These are phyloP conservation scores for Ascochyta fabae DNA, from an alignment of 2,329 filamentous ascomycete genomes.

Conservation along the genomic window DNA sequence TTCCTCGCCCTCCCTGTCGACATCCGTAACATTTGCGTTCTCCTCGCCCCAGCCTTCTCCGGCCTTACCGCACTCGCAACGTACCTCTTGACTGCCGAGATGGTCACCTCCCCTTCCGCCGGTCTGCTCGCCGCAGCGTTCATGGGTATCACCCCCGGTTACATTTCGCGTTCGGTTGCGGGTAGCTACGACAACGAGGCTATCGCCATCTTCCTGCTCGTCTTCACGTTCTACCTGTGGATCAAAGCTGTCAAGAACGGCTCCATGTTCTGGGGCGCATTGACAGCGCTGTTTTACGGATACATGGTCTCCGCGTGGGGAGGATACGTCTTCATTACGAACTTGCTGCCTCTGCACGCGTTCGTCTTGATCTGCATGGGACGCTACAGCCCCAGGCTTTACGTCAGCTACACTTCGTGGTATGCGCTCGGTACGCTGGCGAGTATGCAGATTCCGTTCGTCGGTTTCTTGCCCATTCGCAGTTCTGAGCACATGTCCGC, in stretches of 20 bases:
- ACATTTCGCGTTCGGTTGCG: conserved; percentile 96
- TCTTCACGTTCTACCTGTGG: conserved; percentile 99
- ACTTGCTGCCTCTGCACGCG: conserved; percentile 89
- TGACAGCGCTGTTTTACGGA: conserved; percentile 95
- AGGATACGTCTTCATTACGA: conserved; percentile 99
- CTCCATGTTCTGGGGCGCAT: conserved; percentile 93
- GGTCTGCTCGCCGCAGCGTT: conserved; percentile 93
- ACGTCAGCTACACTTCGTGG: conserved; percentile 98
- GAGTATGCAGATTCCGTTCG: conserved; percentile 99
- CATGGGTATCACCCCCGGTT: conserved; percentile 97
- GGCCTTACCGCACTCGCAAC: conserved; percentile 91
- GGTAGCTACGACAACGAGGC: conserved; percentile 99
- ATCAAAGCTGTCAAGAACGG: conserved; percentile 98
- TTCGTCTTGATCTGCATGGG: conserved; percentile 97
- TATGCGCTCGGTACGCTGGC: conserved; percentile 94
- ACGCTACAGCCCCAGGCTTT: conserved; percentile 89
- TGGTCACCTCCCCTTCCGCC: conserved; percentile 93
- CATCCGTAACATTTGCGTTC: conserved; percentile 97
- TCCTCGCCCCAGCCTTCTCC: conserved; percentile 93
- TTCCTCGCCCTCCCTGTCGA: conserved; percentile 91
- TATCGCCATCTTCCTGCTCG: conserved; percentile 97
- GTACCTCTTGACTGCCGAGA: conserved; percentile 95
- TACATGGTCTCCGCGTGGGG: conserved; percentile 99
- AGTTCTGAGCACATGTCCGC: conserved; percentile 99
- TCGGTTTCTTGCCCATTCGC: conserved; percentile 93